These are phyloP conservation scores for Boechera retrofracta DNA, from an alignment of 345 rosid species.

Conservation along the genomic window DNA sequence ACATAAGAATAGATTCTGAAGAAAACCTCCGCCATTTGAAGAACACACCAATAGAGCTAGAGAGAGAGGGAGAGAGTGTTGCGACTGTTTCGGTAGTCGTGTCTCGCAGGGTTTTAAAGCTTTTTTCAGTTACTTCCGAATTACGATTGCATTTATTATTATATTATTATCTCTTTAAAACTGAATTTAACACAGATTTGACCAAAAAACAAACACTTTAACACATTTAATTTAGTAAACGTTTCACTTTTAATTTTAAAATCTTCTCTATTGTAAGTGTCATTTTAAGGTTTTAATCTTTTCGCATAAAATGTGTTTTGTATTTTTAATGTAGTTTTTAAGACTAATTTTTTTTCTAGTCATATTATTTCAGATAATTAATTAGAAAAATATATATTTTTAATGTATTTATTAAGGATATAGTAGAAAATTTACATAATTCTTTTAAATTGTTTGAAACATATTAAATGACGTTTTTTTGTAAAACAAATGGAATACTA, in stretches of 20 bases:
- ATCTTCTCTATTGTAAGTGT: no score
- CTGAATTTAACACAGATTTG: background rate
- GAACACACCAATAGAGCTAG: background rate
- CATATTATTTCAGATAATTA: no score
- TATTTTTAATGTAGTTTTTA: no score
- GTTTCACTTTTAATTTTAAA: background rate
- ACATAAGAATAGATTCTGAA: background rate
- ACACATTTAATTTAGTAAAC: background rate
- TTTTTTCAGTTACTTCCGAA: slow-evolving; percentile 16
- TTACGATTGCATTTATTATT: slow-evolving; percentile 17
- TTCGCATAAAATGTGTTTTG: no score
- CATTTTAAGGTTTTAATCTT: no score
- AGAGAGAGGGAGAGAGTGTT: background rate
- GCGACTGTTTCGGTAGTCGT: slow-evolving; percentile 18
- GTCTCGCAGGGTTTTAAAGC: slow-evolving; percentile 26
- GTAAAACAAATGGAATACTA: background rate
- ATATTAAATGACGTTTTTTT: no score
- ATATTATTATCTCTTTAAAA: background rate
- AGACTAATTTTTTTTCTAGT: no score
- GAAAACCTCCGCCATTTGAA: slow-evolving; percentile 19
- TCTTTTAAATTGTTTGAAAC: no score
- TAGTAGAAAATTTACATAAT: no score
- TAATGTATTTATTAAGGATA: no score
- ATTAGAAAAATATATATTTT: no score
- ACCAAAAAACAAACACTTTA: no score